phyloP scores from a whole-genome alignment of 2,329 filamentous ascomycete genomes.

The Pseudonectria buxi region DNA sequence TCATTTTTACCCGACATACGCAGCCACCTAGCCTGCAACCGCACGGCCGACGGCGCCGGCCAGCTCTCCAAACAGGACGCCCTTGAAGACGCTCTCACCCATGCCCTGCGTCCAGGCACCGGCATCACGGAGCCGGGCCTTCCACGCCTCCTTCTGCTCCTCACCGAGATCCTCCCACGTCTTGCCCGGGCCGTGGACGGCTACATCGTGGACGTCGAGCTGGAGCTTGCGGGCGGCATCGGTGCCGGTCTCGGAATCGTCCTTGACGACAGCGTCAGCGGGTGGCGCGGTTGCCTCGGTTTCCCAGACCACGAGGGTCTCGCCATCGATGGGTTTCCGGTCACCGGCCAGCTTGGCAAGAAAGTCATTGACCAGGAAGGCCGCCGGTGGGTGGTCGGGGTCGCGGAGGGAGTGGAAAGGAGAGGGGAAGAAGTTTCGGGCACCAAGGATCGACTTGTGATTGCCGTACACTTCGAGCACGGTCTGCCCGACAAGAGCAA shows the following conservation, averaged over 20 bases:
- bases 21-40: conserved; percentile 32
- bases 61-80: conserved; percentile 69
- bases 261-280: conserved; percentile 12
- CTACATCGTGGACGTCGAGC: conserved; percentile 40
- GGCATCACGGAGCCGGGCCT: conserved; percentile 56
- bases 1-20: no score
- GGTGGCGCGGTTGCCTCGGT: conserved; percentile 10
- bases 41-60: conserved; percentile 54
- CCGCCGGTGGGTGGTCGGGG: conserved; percentile 18
- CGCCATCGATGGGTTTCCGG: conserved; percentile 26
- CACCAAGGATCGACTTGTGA: conserved; percentile 49
- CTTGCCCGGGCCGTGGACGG: conserved; percentile 46
- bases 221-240: conserved; percentile 23
- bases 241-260: conserved; percentile 4
- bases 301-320: conserved; percentile 34
- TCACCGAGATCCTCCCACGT: conserved; percentile 65
- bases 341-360: conserved; percentile 32
- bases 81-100: conserved; percentile 69
- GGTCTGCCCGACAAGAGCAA: conserved; percentile 57
- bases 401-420: conserved; percentile 29
- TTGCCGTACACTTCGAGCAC: conserved; percentile 58
- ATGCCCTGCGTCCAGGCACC: conserved; percentile 76
- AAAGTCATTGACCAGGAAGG: conserved; percentile 26
- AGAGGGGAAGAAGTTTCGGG: conserved; percentile 47
- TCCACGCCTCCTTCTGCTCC: conserved; percentile 62